Evolutionary conservation across 305 asterid species (phyloP).

Genomic region (Nicotiana rustica): DNA sequence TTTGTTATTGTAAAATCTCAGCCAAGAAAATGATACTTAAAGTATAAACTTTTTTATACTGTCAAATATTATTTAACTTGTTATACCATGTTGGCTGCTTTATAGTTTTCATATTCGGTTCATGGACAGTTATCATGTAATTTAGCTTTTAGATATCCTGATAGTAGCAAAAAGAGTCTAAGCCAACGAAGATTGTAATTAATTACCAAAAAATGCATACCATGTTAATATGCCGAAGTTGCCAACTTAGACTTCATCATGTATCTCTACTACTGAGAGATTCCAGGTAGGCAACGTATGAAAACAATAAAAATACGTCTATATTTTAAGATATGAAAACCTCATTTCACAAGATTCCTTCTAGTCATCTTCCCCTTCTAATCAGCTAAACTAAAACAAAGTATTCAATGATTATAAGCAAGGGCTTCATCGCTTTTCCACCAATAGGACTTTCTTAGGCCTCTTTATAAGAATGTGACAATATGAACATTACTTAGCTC

Average conservation of each 20-base stretch:
- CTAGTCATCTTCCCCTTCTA: neutral
- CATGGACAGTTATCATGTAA: no score
- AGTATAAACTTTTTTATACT: neutral
- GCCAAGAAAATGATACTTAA: no score
- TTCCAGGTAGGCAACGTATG: conserved; percentile 28
- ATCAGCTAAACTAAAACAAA: neutral
- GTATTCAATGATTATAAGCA: conserved; percentile 21
- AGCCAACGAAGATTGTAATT: no score
- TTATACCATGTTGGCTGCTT: no score
- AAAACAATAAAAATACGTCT: neutral
- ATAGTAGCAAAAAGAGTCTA: no score
- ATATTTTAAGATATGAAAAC: neutral
- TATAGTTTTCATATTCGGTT: no score
- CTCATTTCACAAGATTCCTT: conserved; percentile 5
- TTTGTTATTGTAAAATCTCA: no score
- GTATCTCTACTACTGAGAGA: neutral
- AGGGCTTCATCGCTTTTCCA: neutral
- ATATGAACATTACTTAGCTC: no score
- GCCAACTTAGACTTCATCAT: conserved; percentile 28
- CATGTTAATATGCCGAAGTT: neutral
- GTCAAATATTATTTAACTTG: neutral
- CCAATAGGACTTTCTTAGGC: conserved; percentile 7
- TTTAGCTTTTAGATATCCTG: no score
- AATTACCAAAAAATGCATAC: neutral
- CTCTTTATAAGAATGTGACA: no score